Evolutionary conservation across 2,329 filamentous ascomycete genomes (phyloP), one percentile per base, ranked within the genome.

Genomic region (Fusarium annulatum): DNA sequence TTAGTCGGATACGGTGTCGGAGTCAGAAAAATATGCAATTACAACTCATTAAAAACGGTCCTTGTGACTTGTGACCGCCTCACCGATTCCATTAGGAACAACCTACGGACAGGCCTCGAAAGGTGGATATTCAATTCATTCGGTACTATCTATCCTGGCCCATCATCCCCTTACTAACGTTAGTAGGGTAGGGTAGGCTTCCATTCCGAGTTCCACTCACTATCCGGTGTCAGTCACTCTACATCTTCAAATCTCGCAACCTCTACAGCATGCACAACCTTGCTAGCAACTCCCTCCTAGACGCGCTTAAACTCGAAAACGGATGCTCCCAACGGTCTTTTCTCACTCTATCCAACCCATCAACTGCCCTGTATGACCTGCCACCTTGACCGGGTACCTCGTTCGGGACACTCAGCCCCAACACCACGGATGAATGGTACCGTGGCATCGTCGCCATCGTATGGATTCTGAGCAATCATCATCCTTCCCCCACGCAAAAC

Each of bases 221-320:
- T 49, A 14, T 33, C 33, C 33, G 33, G 33, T 33, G 59, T 55
- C 61, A 64, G 42, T 72, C 67, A 61, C 48, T 71, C 64, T 58
- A 64, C 71, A 74, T 74, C 67, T 71, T 61, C 63, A 69, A 73
- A 72, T 69, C 71, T 74, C 67, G 71, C 71, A 74, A 74, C 67
- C 71, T 74, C 59, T 65, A 72, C 71, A 74, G 53, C 60, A 72
- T 74, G 52, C 61, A 72, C 68, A 74, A 66, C 61, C 66, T 48
- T 52, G 66, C 65, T 61, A 36, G 49, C 33, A 36, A 52, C 33
- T 41, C 34, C 34, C 51, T 41, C 67, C 60, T 38, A 49, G 52
- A 70, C 39, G 64, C 63, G 56, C 71, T 61, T 61, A 51, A 36
- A 57, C 57, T 52, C 58, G 28, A 45, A 56, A 73, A 64, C 63